Evolutionary conservation across 108 stramenopile genomes (phyloP).

Genomic region (Phaeodactylum tricornutum): DNA sequence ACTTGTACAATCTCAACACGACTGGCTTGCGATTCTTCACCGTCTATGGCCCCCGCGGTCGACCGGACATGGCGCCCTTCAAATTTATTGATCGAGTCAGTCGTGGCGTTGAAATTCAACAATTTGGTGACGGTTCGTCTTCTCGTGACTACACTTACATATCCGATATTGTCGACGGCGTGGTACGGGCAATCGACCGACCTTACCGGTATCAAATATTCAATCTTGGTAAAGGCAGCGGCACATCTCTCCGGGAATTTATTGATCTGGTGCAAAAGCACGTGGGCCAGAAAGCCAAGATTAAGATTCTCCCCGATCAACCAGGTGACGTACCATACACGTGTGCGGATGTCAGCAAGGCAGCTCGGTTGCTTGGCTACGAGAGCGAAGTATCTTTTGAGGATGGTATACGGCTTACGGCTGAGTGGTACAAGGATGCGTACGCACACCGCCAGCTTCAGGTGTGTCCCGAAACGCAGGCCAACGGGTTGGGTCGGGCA

Average conservation of each 20-base stretch:
- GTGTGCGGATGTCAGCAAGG: constrained; percentile 86
- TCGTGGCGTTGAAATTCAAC: constrained; percentile 50
- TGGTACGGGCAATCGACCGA: constrained; percentile 76
- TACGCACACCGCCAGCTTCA: constrained; percentile 64
- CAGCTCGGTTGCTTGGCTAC: constrained; percentile 76
- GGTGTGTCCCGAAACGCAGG: constrained; percentile 59
- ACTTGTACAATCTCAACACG: constrained; percentile 76
- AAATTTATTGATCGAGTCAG: constrained; percentile 65
- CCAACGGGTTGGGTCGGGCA: constrained; percentile 68
- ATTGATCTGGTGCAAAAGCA: constrained; percentile 72
- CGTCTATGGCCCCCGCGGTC: constrained; percentile 77
- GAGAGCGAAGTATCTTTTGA: constrained; percentile 70
- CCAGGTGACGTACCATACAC: constrained; percentile 93
- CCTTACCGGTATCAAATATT: constrained; percentile 82
- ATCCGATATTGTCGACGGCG: constrained; percentile 86
- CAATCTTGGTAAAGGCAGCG: constrained; percentile 88
- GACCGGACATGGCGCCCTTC: constrained; percentile 88
- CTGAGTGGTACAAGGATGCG: constrained; percentile 60
- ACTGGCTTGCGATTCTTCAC: constrained; percentile 93
- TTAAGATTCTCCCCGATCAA: constrained; percentile 75
- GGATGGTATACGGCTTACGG: constrained; percentile 81
- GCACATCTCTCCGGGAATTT: constrained; percentile 73
- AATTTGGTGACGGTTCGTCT: constrained; percentile 84
- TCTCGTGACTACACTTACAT: constrained; percentile 92
- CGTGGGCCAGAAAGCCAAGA: constrained; percentile 70